phyloP scores from a whole-genome alignment of 163 green algal genomes.

The Trebouxia gelatinosa region DNA sequence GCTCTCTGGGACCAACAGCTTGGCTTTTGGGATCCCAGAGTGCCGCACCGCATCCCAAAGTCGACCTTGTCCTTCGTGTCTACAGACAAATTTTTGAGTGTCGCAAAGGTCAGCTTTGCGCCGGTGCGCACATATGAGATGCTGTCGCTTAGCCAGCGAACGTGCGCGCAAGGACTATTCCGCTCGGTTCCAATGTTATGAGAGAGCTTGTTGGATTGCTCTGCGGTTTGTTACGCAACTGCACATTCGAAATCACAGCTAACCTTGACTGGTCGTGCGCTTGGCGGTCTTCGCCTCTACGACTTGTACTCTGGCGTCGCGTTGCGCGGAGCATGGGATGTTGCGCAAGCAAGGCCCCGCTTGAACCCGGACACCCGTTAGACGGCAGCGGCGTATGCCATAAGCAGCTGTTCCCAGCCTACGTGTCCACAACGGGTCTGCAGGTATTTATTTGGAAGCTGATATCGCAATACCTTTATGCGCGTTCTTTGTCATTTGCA shows the following conservation, averaged over 20 bases:
- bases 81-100: no score
- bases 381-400: constrained; percentile 7
- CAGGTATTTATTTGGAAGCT: neutral
- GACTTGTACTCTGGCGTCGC: neutral
- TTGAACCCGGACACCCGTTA: neutral
- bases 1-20: no score
- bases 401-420: neutral
- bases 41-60: no score
- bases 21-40: no score
- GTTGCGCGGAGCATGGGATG: neutral
- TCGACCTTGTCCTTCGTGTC: no score
- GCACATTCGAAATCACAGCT: constrained; percentile 3
- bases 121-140: no score
- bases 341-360: neutral
- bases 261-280: neutral
- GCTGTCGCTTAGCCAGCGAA: no score
- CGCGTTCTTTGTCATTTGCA: neutral
- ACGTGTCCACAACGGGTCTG: constrained; percentile 14
- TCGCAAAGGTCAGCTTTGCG: no score
- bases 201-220: neutral
- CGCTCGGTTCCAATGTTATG: no score
- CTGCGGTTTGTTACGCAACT: neutral
- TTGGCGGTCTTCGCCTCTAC: neutral
- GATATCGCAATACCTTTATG: neutral
- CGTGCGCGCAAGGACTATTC: no score